A percentile compares a stretch with the other conserved stretches of the same genome.
phyloP scores from a whole-genome alignment of 108 stramenopile genomes.

The Conticribra guillardii region DNA sequence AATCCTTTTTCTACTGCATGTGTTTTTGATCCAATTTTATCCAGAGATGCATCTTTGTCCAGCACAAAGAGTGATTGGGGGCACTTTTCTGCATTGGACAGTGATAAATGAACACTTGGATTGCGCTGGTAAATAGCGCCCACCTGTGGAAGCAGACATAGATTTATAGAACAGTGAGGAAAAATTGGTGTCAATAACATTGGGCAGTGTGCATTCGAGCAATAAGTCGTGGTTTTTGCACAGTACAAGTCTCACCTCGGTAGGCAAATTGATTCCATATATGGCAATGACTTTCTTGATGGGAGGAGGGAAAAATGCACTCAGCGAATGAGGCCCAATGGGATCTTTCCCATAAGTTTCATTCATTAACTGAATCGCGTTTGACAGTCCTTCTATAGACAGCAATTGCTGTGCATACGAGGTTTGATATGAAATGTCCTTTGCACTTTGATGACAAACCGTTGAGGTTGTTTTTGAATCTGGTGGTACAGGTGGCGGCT shows the following conservation, averaged over 20 bases:
- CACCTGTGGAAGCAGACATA: slow-evolving; percentile 19
- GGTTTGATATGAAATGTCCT: neutral
- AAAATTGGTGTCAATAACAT: neutral
- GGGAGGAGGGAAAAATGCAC: slow-evolving; percentile 55
- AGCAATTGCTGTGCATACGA: slow-evolving; percentile 11
- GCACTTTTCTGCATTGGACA: neutral
- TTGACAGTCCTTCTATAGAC: slow-evolving; percentile 14
- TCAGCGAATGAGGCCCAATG: slow-evolving; percentile 17
- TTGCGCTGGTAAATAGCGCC: slow-evolving; percentile 55
- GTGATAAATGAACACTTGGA: slow-evolving; percentile 26
- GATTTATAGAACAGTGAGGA: neutral
- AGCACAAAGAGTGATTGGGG: slow-evolving; percentile 36
- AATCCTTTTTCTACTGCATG: slow-evolving; percentile 45
- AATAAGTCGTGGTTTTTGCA: no score
- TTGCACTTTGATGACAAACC: neutral
- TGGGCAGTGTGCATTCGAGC: neutral
- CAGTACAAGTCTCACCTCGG: slow-evolving; percentile 35
- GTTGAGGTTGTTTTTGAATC: neutral
- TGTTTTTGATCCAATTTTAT: slow-evolving; percentile 13
- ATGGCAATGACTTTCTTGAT: slow-evolving; percentile 61
- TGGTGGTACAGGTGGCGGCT: neutral
- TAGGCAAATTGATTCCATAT: slow-evolving; percentile 66
- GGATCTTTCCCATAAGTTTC: slow-evolving; percentile 28
- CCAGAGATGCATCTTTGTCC: slow-evolving; percentile 39
- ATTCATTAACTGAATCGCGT: neutral